These are phyloP conservation scores for Coemansia sp. DNA, from an alignment of 192 early-diverging fungal genomes.

Conservation along the genomic window DNA sequence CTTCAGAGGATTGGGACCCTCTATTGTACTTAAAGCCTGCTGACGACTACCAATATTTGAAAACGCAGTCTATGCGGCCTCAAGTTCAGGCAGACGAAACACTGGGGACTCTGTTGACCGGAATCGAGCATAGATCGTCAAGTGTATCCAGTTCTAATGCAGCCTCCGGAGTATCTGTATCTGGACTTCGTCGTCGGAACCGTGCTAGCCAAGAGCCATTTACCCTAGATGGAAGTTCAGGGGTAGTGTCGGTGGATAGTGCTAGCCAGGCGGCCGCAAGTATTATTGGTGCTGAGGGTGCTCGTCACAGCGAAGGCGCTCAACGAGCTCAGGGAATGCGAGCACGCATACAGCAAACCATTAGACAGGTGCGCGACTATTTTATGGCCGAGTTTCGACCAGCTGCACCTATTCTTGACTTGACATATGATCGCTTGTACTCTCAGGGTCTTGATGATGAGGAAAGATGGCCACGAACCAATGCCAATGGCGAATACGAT, in stretches of 20 bases:
- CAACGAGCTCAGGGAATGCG: neutral
- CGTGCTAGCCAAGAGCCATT: neutral
- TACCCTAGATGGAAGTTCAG: neutral
- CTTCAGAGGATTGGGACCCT: slow-evolving; percentile 23
- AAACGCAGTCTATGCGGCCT: neutral
- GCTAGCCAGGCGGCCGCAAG: slow-evolving; percentile 20
- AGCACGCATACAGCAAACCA: slow-evolving; percentile 6
- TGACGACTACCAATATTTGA: neutral
- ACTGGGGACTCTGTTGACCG: slow-evolving; percentile 28
- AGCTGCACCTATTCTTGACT: slow-evolving; percentile 44
- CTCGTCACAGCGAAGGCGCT: neutral
- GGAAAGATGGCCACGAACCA: neutral
- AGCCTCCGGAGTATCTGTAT: neutral
- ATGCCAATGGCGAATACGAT: slow-evolving; percentile 10
- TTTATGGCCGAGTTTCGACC: slow-evolving; percentile 45
- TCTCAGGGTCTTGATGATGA: slow-evolving; percentile 29
- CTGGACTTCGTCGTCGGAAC: slow-evolving; percentile 13
- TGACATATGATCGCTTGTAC: slow-evolving; percentile 46
- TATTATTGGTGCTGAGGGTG: slow-evolving; percentile 19
- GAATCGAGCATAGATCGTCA: neutral
- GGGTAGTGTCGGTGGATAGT: neutral
- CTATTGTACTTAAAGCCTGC: slow-evolving; percentile 27
- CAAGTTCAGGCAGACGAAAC: neutral
- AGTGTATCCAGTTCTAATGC: neutral
- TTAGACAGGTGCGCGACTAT: slow-evolving; percentile 43